Percentiles rank a stretch among this genome's conserved stretches.
These are phyloP conservation scores for Inga oerstediana DNA, from an alignment of 306 rosid genomes.

Conservation along the genomic window DNA sequence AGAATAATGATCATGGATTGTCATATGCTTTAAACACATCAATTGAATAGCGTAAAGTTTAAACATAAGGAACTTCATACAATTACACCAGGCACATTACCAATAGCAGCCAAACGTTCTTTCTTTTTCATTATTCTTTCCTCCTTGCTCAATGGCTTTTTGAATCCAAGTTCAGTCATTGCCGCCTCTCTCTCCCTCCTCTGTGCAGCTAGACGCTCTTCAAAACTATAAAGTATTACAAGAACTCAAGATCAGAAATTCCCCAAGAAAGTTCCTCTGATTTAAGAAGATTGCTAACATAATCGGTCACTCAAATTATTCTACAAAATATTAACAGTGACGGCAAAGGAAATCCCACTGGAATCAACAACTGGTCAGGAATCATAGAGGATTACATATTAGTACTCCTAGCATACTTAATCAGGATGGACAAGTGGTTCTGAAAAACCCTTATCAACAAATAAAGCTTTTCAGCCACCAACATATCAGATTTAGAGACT, in stretches of 20 bases:
- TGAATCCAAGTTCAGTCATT: conserved; percentile 78
- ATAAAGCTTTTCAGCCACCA: no score
- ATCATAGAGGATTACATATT: no score
- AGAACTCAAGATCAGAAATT: conserved; percentile 29
- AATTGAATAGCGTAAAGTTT: conserved; percentile 17
- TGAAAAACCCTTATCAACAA: no score
- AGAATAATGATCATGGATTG: conserved; percentile 23
- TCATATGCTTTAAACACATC: conserved; percentile 26
- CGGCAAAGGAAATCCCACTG: conserved; percentile 32
- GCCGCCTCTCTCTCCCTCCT: conserved; percentile 83
- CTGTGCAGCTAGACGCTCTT: conserved; percentile 96
- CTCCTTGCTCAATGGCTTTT: conserved; percentile 87
- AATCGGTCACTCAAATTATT: conserved; percentile 2
- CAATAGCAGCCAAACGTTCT: conserved; percentile 97
- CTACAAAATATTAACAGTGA: conserved; percentile 21
- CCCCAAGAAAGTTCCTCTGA: not conserved
- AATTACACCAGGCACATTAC: conserved; percentile 52
- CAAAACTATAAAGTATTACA: conserved; percentile 64
- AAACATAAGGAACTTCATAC: conserved; percentile 5
- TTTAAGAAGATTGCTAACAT: conserved; percentile 21
- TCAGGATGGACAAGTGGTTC: no score
- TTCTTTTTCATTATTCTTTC: conserved; percentile 86
- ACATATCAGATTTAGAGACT: not conserved
- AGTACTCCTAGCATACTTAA: no score
- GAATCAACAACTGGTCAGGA: not conserved